Evolutionary conservation across 2,329 filamentous ascomycete species (phyloP), one percentile per base, ranked within the genome.

Genomic region (Colletotrichum sp.): DNA sequence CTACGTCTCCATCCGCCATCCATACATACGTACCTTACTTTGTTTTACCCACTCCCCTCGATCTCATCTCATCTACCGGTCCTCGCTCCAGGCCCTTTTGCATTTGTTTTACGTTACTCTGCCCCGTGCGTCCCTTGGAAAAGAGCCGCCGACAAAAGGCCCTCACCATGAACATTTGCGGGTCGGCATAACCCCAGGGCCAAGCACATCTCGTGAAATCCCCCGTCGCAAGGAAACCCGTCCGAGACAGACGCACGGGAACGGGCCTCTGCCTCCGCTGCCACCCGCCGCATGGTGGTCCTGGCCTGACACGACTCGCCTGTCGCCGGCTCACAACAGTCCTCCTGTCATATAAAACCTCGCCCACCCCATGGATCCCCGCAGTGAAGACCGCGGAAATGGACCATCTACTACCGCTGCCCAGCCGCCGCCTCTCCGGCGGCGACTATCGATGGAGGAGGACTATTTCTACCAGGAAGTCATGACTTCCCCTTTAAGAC

Each of bases 401-500:
- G 78, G 76, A 74, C 76, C 78, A 72, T 71, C 77, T 73, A 79
- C 79, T 81, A 80, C 79, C 73, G 78, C 79, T 78, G 78, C 80
- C 78, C 79, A 83, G 80, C 81, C 82, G 80, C 83, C 84, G 83
- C 84, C 82, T 77, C 81, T 83, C 74, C 84, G 86, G 81, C 85
- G 85, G 82, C 85, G 86, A 79, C 85, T 89, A 79, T 90, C 89
- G 66, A 89, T 90, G 84, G 89, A 90, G 81, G 88, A 90, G 83
- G 88, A 90, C 79, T 83, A 88, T 79, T 86, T 87, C 79, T 90
- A 90, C 79, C 87, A 88, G 71, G 84, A 86, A 78, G 83, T 90
- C 80, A 89, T 90, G 87, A 88, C 85, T 38, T 84, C 82, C 61
- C 80, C 83, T n/a, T 80, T 80, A 56, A 82, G 83, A 77, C 87